Evolutionary conservation across 1,139 yeast species (phyloP).

Genomic region (Blastobotrys niveus): DNA sequence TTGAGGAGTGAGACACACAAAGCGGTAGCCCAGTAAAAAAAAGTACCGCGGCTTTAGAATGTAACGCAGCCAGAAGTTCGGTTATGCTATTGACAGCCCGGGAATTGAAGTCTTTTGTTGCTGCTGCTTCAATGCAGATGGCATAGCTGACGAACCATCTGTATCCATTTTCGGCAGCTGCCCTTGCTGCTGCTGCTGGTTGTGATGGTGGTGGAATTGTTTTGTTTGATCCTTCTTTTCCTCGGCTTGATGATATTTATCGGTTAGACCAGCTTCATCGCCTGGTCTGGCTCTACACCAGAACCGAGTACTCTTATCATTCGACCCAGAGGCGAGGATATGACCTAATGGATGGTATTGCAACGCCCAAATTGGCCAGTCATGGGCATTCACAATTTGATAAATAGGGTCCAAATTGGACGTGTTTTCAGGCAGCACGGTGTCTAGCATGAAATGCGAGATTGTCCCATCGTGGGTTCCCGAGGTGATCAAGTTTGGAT

Average conservation of each 20-base stretch:
- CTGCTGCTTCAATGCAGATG: not conserved
- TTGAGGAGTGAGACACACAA: no score
- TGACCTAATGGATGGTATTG: slow-evolving; percentile 96
- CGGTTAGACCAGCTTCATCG: slow-evolving; percentile 78
- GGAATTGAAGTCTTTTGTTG: slow-evolving; percentile 6
- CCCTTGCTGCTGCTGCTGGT: slow-evolving; percentile 5
- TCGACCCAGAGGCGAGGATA: slow-evolving; percentile 83
- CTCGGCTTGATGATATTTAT: slow-evolving; percentile 70
- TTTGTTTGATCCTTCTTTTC: slow-evolving; percentile 33
- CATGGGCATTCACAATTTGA: slow-evolving; percentile 83
- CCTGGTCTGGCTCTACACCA: slow-evolving; percentile 94
- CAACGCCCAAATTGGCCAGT: slow-evolving; percentile 81
- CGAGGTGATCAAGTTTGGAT: slow-evolving; percentile 69
- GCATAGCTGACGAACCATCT: not conserved
- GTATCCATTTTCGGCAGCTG: not conserved
- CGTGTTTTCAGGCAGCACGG: slow-evolving; percentile 34
- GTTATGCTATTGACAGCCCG: slow-evolving; percentile 6
- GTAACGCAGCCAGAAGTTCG: no score
- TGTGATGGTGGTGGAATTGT: not conserved
- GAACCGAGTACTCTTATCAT: slow-evolving; percentile 88
- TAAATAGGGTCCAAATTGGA: slow-evolving; percentile 33
- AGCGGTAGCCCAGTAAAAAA: no score
- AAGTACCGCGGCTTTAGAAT: no score
- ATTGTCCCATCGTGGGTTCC: slow-evolving; percentile 90
- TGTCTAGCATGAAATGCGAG: slow-evolving; percentile 66